Base-by-base conservation (phyloP, 768 basidiomycete species). In the Tylopilus rubrobrunneus region DNA sequence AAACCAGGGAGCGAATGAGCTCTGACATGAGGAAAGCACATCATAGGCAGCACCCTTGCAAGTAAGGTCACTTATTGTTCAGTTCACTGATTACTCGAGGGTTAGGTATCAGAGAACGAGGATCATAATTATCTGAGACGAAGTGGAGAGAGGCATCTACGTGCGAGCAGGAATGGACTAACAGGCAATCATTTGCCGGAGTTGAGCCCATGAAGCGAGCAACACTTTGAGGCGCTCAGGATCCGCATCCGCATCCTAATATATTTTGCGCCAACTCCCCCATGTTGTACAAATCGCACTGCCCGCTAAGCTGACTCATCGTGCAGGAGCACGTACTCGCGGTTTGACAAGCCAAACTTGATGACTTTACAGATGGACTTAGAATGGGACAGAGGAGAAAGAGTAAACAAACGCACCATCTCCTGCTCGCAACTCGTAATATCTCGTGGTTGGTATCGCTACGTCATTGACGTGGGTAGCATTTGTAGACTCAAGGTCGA, bases 401-500 rank as follows among this genome's bases (percentile, higher is more conserved):
- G 40, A 21, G 41, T 39, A 6, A 55, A 9, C n/a, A 29, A 7
- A 53, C 86, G 52, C 54, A 94, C 92, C 86, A 69, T 96, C 93
- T 25, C 83, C 78, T 19, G 80, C 73, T 69, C 79, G 85, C 48
- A 96, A 73, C 69, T 96, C 93, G 66, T 87, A 95, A 68, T 84
- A 99, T 55, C 96, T 77, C 8, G 92, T 86, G 2, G 84, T 76
- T 3, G 97, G 97, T 56, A 98, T 87, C 45, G 78, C 71, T 62
- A 87, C 81, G 56, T 86, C 91, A 63, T 98, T 98, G 44, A 99
- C 96, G 60, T 82, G 78, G 0, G 97, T 98, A 2, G 90, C 86
- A 66, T 99, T 99, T 3, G 97, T 98, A n/a, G 94, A 97, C 62
- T 99, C 95, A 9, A 99, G 82, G 72, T 99, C 97, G 55, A 99